Evolutionary conservation across 2,329 filamentous ascomycete genomes (phyloP).

Genomic region (Scytalidium lignicola): DNA sequence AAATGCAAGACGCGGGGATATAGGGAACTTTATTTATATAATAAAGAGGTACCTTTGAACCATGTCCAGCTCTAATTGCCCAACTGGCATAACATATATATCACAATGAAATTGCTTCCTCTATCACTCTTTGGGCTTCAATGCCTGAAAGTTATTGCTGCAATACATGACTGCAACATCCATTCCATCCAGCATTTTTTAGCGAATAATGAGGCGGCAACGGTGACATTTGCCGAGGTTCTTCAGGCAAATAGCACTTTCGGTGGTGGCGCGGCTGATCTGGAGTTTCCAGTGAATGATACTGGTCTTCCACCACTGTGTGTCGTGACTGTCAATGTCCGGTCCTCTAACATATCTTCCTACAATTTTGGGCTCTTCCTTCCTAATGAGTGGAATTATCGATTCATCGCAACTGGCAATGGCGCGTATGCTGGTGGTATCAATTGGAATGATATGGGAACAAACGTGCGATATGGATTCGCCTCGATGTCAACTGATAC

Average conservation of each 20-base stretch:
- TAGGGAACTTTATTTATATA: too few relatives aligned
- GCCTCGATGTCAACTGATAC: constrained; percentile 38
- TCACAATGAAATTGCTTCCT: too few relatives aligned
- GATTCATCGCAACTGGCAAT: constrained; percentile 37
- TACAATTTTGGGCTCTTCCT: constrained; percentile 34
- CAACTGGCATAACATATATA: too few relatives aligned
- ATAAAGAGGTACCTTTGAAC: too few relatives aligned
- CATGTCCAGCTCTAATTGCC: too few relatives aligned
- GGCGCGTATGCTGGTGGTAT: constrained; percentile 42
- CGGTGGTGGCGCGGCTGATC: not conserved
- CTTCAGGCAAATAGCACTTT: not conserved
- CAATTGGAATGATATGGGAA: constrained; percentile 43
- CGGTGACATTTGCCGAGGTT: too few relatives aligned
- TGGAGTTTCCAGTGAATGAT: constrained; percentile 29
- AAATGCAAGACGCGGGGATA: too few relatives aligned
- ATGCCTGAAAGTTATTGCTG: too few relatives aligned
- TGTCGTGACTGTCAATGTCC: constrained; percentile 31
- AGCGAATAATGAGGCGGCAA: too few relatives aligned
- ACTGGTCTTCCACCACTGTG: constrained; percentile 32
- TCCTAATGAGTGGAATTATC: constrained; percentile 32
- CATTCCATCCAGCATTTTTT: too few relatives aligned
- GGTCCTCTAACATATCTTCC: constrained; percentile 28
- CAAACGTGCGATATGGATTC: constrained; percentile 31
- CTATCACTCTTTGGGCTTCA: too few relatives aligned
- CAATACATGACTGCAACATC: too few relatives aligned